Base-by-base conservation (phyloP, 371 early-diverging fungal genomes). In the Actinomortierella wolfii region DNA sequence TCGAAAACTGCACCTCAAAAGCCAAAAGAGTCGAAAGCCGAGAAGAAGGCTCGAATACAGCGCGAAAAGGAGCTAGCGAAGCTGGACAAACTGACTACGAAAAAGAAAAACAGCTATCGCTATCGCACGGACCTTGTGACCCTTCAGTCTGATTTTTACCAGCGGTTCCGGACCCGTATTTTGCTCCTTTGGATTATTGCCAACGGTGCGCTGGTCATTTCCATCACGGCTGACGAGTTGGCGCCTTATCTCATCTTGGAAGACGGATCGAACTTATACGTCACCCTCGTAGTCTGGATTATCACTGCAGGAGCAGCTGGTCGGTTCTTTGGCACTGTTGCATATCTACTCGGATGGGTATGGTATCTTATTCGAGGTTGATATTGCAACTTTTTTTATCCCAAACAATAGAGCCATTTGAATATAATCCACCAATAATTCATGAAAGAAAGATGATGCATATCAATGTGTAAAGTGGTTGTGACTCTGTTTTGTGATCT, bases 111-210 rank as follows among this genome's bases (percentile, higher is more conserved):
- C 3, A 67, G 34, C 34, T 34, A 34, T 11, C 34, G 34, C 7
- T 34, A 34, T 11, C 34, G 34, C 7, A 81, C 86, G 40, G 92
- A 92, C 53, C 84, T 87, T n/a, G 81, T 86, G 63, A 92, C 90
- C 7, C 91, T 91, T 58, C 88, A 85, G 59, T 92, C 95, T 39
- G 97, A 97, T 59, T 87, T 89, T 68, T 93, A 93, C 76, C 86
- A 88, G 53, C 79, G 84, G 24, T 94, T 95, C 83, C 84, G 97
- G 7, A 96, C 96, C 0, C 79, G 81, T n/a, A 71, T 94, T 21
- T 83, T 97, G 15, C 76, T 96, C 13, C 70, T 81, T 42, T 97
- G 96, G 96, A 85, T 95, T 70, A 84, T 89, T 47, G 85, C 86
- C 57, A 97, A 97, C 28, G 67, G 73, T 60, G 88, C 87, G 1